Evolutionary conservation across 2,329 filamentous ascomycete species (phyloP).

Genomic region (Penicillium sp.): DNA sequence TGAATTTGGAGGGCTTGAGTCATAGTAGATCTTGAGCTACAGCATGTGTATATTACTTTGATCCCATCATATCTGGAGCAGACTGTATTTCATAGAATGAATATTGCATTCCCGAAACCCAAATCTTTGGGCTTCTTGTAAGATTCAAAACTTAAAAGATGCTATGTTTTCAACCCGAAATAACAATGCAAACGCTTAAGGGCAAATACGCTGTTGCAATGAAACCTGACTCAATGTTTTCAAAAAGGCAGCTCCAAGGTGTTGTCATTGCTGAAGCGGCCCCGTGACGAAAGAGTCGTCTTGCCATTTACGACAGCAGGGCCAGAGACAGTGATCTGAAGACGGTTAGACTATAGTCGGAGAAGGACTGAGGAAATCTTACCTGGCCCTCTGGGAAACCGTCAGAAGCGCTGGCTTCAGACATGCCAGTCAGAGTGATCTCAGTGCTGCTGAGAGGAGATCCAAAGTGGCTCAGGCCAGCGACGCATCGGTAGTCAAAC

Average conservation of each 20-base stretch:
- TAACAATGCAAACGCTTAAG: background rate
- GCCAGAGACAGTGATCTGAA: conserved; percentile 68
- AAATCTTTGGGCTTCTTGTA: background rate
- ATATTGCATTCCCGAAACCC: background rate
- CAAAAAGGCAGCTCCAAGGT: conserved; percentile 57
- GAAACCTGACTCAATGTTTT: background rate
- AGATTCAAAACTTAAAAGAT: background rate
- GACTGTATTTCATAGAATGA: conserved; percentile 20
- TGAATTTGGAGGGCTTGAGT: background rate
- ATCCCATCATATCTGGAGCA: conserved; percentile 18
- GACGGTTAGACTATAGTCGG: background rate
- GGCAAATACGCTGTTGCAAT: background rate
- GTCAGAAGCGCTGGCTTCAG: conserved; percentile 30
- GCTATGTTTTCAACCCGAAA: background rate
- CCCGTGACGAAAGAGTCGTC: conserved; percentile 61
- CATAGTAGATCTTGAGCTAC: background rate
- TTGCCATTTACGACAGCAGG: conserved; percentile 70
- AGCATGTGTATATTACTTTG: conserved; percentile 24
- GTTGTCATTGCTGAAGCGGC: conserved; percentile 67
- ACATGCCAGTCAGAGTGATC: conserved; percentile 58
- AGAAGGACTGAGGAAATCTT: conserved; percentile 27
- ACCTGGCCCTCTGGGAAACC: conserved; percentile 61
- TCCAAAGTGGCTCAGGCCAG: conserved; percentile 68
- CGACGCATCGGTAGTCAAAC: conserved; percentile 72
- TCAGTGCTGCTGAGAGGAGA: conserved; percentile 77